phyloP scores from a whole-genome alignment of 192 early-diverging fungal genomes.

The Entophlyctis luteolus region DNA sequence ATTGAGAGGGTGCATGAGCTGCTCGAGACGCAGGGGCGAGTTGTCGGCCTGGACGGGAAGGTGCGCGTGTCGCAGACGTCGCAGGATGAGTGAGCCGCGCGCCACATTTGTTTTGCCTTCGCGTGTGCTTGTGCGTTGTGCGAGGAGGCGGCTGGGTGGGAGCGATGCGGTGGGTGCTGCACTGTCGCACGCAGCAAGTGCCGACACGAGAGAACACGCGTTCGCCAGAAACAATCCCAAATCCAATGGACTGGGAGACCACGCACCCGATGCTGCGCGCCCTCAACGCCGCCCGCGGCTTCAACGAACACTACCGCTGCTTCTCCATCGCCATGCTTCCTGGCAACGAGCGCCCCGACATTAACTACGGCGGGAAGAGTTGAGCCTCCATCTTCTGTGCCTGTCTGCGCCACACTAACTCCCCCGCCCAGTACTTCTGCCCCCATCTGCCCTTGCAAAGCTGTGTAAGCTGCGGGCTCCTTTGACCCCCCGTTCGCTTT shows the following conservation, averaged over 20 bases:
- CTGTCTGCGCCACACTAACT: neutral
- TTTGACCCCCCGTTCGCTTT: neutral
- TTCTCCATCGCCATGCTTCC: slow-evolving; percentile 72
- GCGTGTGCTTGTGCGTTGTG: too few relatives aligned
- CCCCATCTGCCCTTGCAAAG: slow-evolving; percentile 69
- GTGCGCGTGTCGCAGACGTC: too few relatives aligned
- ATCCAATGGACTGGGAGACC: too few relatives aligned
- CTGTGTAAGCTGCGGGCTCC: slow-evolving; percentile 40
- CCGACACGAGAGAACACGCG: too few relatives aligned
- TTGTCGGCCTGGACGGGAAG: slow-evolving; percentile 15
- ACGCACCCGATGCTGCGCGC: too few relatives aligned
- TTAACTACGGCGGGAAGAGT: slow-evolving; percentile 82
- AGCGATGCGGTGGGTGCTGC: too few relatives aligned
- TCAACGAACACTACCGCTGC: slow-evolving; percentile 48
- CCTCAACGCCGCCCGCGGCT: too few relatives aligned
- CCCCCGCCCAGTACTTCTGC: slow-evolving; percentile 63
- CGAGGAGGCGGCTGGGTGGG: too few relatives aligned
- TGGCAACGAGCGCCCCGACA: slow-evolving; percentile 66
- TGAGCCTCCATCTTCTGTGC: slow-evolving; percentile 4
- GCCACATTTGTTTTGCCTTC: too few relatives aligned
- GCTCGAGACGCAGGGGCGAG: slow-evolving; percentile 14
- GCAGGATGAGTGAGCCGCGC: too few relatives aligned
- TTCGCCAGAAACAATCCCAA: too few relatives aligned
- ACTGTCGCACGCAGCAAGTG: too few relatives aligned
- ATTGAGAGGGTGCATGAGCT: slow-evolving; percentile 77